Evolutionary conservation across 2,329 filamentous ascomycete species (phyloP), one percentile per base, ranked within the genome.

Genomic region (Elsinoe fawcettii): DNA sequence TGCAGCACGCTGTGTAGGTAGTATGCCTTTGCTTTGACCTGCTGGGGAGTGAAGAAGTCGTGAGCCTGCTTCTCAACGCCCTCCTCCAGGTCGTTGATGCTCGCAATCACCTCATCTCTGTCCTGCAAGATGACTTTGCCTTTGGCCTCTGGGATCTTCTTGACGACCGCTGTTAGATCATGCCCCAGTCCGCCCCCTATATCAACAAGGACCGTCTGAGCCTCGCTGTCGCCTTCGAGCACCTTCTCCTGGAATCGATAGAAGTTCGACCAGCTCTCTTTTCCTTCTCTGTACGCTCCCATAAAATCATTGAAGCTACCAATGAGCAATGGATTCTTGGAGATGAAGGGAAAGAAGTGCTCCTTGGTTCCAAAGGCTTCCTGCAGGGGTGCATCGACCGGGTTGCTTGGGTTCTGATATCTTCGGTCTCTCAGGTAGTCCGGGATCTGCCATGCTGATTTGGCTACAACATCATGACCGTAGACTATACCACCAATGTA

Each of bases 251-350:
- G n/a, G 37, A 41, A 55, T 14, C 7, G 51, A 12, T 18, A 25
- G 18, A 41, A 30, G 23, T 72, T 71, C 34, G 65, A 66, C 72
- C 70, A 74, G 5, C 68, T 66, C 14, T 67, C 63, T 54, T 71
- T 72, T 5, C 71, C 72, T 2, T 67, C 67, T 12, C 57, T 36
- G 57, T 74, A 73, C 6, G 69, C 68, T 1, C 62, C 62, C 71
- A 74, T 74, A 57, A 71, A 73, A 20, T 61, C 69, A 54, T 66
- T 67, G 58, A 73, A 73, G 14, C 25, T 14, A 3, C 39, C 41
- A 14, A 56, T 55, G 23, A 49, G 47, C 23, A 41, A 16, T 6
- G 51, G 37, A 23, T 46, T 22, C 20, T 46, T 30, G 11, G 53
- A 54, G 23, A 59, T 47, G 36, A 22, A 59, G 2, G 51, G 25